A percentile compares a stretch with the other conserved stretches of the same genome.
Conservation (phyloP, 345 rosid species). For the Cardamine chenopodiifolia region DNA sequence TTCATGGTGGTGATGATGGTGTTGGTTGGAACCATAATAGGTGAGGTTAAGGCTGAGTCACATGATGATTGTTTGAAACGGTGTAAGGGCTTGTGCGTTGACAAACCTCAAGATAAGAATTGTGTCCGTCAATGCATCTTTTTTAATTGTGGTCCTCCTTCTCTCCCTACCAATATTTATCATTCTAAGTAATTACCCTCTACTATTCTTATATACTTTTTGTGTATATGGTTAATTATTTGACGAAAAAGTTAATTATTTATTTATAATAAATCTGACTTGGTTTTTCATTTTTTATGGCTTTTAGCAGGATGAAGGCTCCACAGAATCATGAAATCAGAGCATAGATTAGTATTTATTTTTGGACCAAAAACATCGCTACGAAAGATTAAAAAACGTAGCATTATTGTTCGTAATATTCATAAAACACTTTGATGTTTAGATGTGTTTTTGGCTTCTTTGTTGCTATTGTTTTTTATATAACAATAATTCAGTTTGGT, state of each 20-base stretch:
- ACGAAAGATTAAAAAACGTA: background rate
- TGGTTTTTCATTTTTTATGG: background rate
- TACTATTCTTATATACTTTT: background rate
- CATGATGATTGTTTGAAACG: background rate
- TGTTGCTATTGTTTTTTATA: background rate
- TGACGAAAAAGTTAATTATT: no score
- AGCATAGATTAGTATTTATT: background rate
- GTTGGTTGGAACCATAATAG: slow-evolving; percentile 15
- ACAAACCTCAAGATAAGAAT: background rate
- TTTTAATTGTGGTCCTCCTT: slow-evolving; percentile 31
- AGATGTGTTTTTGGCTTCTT: background rate
- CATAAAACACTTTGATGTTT: background rate
- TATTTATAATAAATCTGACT: background rate
- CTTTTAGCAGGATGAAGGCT: slow-evolving; percentile 24
- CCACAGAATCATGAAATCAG: slow-evolving; percentile 2
- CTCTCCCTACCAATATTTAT: slow-evolving; percentile 3
- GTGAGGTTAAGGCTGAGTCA: background rate
- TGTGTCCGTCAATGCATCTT: slow-evolving; percentile 21
- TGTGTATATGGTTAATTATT: background rate
- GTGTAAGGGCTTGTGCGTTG: background rate
- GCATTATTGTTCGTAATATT: background rate
- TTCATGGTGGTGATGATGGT: slow-evolving; percentile 24
- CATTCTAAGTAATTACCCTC: slow-evolving; percentile 16
- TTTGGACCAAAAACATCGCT: background rate
- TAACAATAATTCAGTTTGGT: background rate